Base-by-base conservation (phyloP, 2,329 filamentous ascomycete genomes). In the Microcyclosporella mali region DNA sequence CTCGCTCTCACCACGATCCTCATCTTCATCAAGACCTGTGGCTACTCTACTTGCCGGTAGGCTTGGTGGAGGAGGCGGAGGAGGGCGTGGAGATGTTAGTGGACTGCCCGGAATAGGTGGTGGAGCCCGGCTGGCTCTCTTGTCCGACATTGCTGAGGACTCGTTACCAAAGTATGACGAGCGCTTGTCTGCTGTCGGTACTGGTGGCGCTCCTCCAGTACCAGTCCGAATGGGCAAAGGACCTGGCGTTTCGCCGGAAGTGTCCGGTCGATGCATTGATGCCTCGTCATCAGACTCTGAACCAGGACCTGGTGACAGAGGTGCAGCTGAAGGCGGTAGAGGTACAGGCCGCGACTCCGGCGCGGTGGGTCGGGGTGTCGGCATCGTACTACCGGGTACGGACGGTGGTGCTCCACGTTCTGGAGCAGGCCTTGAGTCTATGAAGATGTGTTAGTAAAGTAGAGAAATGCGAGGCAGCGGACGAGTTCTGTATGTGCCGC, bases 211-310 rank as follows among this genome's bases (percentile, higher is more conserved):
- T 25, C 53, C 55, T 18, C 65, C 65, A 28, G 50, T 48, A 16
- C 64, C 65, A 34, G 51, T 49, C 29, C 60, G 53, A 17, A 53
- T 50, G 2, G 63, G 58, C 15, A 64, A 41, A 15, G 45, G 39
- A 7, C 37, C 45, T 21, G 60, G 53, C 18, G 52, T 52, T 33
- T 58, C 56, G 25, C 52, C 50, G 19, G 66, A 52, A 4, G 55
- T 55, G 21, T 65, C 65, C 64, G 53, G 56, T 31, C 46, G 51
- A 30, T 56, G 74, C 59, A 58, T 66, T 8, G 84, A 88, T 56
- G 88, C 70, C 63, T 95, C 90, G 62, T 95, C 89, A 56, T 94
- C 89, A 33, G 89, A 92, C 61, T 85, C 86, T 1, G 88, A 94
- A 21, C 88, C 88, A 47, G 84, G 76, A 45, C 81, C 87, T 34